Percentiles rank a stretch among this genome's conserved stretches.
These are phyloP conservation scores for Hydnum rufescens DNA, from an alignment of 768 basidiomycete genomes.

Conservation along the genomic window DNA sequence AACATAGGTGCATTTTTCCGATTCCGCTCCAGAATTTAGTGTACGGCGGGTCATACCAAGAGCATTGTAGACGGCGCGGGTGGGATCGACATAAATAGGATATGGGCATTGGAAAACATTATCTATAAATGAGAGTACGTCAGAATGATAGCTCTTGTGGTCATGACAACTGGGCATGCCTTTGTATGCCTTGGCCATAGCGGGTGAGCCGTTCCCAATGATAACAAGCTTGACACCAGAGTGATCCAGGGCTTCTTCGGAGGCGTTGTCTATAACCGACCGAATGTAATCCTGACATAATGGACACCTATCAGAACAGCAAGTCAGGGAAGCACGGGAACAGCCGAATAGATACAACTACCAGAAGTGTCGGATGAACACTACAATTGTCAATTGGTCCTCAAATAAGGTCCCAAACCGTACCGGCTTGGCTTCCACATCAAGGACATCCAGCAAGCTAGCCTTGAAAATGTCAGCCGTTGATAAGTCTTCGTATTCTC, in stretches of 20 bases:
- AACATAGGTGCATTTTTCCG: conserved; percentile 35
- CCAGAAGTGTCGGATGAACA: conserved; percentile 31
- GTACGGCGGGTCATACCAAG: conserved; percentile 53
- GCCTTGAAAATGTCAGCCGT: conserved; percentile 16
- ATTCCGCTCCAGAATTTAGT: conserved; percentile 24
- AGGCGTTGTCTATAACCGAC: conserved; percentile 32
- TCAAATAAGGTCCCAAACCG: conserved; percentile 33
- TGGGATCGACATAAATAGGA: conserved; percentile 63
- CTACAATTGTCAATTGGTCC: conserved; percentile 32
- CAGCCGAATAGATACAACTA: neutral
- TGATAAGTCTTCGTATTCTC: conserved; percentile 1
- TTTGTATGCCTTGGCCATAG: conserved; percentile 56
- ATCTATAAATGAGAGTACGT: conserved; percentile 18
- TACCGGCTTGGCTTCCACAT: conserved; percentile 27
- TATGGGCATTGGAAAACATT: conserved; percentile 50
- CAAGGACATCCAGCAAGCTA: conserved; percentile 24
- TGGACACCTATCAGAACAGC: conserved; percentile 71
- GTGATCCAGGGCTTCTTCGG: conserved; percentile 27
- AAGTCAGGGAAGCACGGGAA: neutral
- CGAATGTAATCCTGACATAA: conserved; percentile 77
- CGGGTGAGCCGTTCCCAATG: conserved; percentile 59
- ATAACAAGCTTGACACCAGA: conserved; percentile 43
- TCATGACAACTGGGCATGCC: conserved; percentile 20
- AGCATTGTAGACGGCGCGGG: conserved; percentile 41
- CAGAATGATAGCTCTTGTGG: conserved; percentile 4